Evolutionary conservation across 495 filamentous ascomycete genomes (phyloP).

Genomic region (Penicillium angulare): DNA sequence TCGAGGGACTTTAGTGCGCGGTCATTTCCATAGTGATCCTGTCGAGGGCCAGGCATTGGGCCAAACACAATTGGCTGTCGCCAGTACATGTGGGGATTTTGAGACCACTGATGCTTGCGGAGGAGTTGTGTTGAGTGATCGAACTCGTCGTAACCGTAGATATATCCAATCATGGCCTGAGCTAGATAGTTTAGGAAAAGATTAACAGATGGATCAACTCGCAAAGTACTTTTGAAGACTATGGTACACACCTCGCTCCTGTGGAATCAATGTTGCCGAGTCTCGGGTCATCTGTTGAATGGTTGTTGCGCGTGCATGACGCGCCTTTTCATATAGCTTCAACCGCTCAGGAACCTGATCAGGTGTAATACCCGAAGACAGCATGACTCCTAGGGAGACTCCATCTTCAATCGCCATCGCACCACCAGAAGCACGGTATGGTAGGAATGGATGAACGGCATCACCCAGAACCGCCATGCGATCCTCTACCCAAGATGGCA

Average conservation of each 20-base stretch:
- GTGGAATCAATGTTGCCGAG: constrained; percentile 22
- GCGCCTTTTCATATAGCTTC: constrained; percentile 55
- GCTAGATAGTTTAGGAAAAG: too few relatives aligned
- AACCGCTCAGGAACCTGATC: constrained; percentile 51
- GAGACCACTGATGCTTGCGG: constrained; percentile 42
- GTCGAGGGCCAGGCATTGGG: constrained; percentile 53
- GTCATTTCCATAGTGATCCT: constrained; percentile 32
- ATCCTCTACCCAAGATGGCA: constrained; percentile 53
- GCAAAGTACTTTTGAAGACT: too few relatives aligned
- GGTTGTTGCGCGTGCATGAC: constrained; percentile 51
- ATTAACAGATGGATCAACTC: too few relatives aligned
- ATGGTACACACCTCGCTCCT: constrained; percentile 15
- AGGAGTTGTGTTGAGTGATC: constrained; percentile 53
- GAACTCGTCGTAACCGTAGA: constrained; percentile 59
- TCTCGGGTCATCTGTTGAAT: constrained; percentile 54
- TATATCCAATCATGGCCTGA: constrained; percentile 49
- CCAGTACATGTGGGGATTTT: constrained; percentile 43
- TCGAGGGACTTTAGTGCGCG: constrained; percentile 21
- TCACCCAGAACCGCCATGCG: constrained; percentile 57
- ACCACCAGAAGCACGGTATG: constrained; percentile 55
- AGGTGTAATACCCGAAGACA: constrained; percentile 37
- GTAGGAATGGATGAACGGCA: constrained; percentile 62
- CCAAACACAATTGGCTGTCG: constrained; percentile 57
- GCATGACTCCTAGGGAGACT: constrained; percentile 52
- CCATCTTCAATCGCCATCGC: constrained; percentile 63